Conservation (phyloP, 2,329 filamentous ascomycete genomes). For the Plenodomus tracheiphilus region DNA sequence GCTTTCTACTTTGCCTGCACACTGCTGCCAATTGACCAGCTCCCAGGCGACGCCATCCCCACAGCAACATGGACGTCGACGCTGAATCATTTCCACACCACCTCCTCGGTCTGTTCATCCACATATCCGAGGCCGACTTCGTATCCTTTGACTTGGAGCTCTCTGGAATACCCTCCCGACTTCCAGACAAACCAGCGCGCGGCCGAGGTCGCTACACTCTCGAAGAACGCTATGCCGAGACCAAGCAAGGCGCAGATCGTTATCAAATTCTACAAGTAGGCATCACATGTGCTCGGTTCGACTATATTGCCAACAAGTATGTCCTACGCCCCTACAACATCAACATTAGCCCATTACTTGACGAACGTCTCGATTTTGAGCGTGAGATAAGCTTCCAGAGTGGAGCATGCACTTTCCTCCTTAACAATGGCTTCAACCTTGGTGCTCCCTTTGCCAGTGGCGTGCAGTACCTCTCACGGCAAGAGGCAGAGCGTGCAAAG, state of each 20-base stretch:
- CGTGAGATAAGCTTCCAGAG: constrained; percentile 63
- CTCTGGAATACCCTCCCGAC: constrained; percentile 60
- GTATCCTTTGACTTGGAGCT: constrained; percentile 69
- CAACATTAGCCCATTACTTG: constrained; percentile 60
- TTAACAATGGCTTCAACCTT: constrained; percentile 62
- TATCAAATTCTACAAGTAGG: constrained; percentile 69
- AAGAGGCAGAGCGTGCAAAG: constrained; percentile 58
- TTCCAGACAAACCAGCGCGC: constrained; percentile 41
- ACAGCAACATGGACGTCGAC: constrained; percentile 63
- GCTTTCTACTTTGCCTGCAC: too few relatives aligned
- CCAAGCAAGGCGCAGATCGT: constrained; percentile 62
- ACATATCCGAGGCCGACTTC: constrained; percentile 63
- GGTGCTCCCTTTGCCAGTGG: constrained; percentile 59
- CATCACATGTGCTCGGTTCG: constrained; percentile 66
- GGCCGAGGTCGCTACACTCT: constrained; percentile 52
- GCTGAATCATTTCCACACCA: constrained; percentile 53
- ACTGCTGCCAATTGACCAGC: neutral
- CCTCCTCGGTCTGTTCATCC: constrained; percentile 60
- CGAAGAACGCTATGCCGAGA: constrained; percentile 64
- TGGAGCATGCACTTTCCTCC: constrained; percentile 64
- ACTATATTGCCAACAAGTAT: constrained; percentile 54
- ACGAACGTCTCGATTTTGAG: constrained; percentile 60
- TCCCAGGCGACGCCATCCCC: too few relatives aligned
- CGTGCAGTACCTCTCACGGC: constrained; percentile 64
- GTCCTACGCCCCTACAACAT: constrained; percentile 67